Evolutionary conservation across 805 yeast species (phyloP).

Genomic region (Huiozyma naganishii): DNA sequence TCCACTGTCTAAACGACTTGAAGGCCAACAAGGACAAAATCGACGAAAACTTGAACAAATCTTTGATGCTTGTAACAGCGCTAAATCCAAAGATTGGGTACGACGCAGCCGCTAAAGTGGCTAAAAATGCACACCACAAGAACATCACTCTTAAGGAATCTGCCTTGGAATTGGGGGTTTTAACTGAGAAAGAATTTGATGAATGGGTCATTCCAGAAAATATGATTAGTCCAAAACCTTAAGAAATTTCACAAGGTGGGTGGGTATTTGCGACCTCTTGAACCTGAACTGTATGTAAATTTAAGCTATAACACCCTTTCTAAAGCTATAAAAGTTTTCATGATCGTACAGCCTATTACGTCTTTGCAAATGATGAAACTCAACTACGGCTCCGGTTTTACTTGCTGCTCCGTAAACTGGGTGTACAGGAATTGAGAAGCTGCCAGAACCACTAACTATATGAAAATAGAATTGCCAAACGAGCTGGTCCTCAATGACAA

Average conservation of each 20-base stretch:
- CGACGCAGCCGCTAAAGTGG: constrained; percentile 94
- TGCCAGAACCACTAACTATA: no score
- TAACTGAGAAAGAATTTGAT: constrained; percentile 79
- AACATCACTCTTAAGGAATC: constrained; percentile 92
- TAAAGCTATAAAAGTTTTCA: no score
- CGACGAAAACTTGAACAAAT: constrained; percentile 78
- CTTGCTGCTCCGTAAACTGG: no score
- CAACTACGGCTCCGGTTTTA: no score
- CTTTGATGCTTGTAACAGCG: constrained; percentile 96
- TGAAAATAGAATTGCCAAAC: no score
- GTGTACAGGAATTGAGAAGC: no score
- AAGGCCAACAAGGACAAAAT: constrained; percentile 81
- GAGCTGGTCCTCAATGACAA: no score
- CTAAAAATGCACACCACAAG: constrained; percentile 97
- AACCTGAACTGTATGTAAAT: no score
- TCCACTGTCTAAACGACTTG: constrained; percentile 92
- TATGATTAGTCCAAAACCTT: constrained; percentile 84
- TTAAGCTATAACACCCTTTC: no score
- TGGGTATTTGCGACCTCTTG: background rate
- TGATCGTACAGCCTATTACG: no score
- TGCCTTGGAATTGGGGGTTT: constrained; percentile 81
- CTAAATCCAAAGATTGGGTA: constrained; percentile 98
- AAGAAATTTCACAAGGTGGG: background rate
- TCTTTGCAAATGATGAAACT: no score
- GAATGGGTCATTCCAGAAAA: constrained; percentile 96